phyloP scores from a whole-genome alignment of 768 basidiomycete genomes.

The Mycena indigotica region DNA sequence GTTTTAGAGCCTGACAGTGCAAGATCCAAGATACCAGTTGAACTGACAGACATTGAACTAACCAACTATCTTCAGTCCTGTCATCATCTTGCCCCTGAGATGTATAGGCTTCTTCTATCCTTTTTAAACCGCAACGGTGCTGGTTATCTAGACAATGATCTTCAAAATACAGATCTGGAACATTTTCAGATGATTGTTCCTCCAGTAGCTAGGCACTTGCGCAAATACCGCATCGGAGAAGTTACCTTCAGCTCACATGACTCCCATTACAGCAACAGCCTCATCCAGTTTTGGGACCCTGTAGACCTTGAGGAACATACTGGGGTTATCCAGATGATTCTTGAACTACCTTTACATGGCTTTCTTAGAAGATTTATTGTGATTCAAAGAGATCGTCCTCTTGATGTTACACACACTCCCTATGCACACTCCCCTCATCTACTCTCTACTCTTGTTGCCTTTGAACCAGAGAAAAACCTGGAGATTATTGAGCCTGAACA shows the following conservation, averaged over 20 bases:
- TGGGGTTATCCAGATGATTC: not conserved
- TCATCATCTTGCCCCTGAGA: not conserved
- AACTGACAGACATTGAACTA: not conserved
- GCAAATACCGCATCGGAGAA: slow-evolving; percentile 7
- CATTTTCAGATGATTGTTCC: slow-evolving; percentile 10
- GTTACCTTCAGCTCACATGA: slow-evolving; percentile 8
- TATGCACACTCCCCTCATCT: not conserved
- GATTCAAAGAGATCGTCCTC: not conserved
- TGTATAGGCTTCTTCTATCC: slow-evolving; percentile 4
- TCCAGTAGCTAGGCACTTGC: slow-evolving; percentile 4
- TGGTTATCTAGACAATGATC: slow-evolving; percentile 3
- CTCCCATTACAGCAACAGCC: not conserved
- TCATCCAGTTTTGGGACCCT: not conserved
- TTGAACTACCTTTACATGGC: not conserved
- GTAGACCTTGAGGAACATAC: not conserved
- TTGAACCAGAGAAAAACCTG: not conserved
- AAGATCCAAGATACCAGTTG: slow-evolving; percentile 1
- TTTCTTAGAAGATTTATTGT: not conserved
- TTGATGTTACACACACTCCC: slow-evolving; percentile 1
- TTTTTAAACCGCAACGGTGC: slow-evolving; percentile 10
- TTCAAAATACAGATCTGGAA: slow-evolving; percentile 5
- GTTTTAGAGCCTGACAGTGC: not conserved
- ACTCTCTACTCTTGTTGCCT: not conserved
- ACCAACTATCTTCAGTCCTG: slow-evolving; percentile 4
- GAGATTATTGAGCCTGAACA: not conserved